These are phyloP conservation scores for Hypoxylon sp. DNA, from an alignment of 2,329 filamentous ascomycete genomes.

Conservation along the genomic window DNA sequence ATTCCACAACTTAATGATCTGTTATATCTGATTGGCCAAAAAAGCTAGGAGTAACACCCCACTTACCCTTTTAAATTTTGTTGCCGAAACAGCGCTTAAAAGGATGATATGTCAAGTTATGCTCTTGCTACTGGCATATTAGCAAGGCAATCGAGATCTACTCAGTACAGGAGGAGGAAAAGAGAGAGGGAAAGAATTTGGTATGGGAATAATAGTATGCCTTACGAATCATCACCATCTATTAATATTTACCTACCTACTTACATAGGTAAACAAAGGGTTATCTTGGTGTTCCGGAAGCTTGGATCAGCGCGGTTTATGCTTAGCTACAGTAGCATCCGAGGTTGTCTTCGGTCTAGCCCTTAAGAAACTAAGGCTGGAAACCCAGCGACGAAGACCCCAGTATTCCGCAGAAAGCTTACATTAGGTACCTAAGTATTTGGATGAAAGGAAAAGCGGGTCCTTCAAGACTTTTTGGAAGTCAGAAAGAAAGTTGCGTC, in stretches of 20 bases:
- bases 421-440: no score
- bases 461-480: no score
- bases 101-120: not conserved
- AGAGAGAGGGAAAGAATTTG: not conserved
- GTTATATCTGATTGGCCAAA: no score
- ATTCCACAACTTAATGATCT: no score
- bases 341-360: not conserved
- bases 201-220: not conserved
- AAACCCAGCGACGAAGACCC: no score
- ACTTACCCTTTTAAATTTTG: no score
- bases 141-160: constrained; percentile 12
- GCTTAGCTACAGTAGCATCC: not conserved
- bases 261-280: not conserved
- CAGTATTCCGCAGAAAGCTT: no score
- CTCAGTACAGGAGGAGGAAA: not conserved
- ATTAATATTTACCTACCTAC: no score
- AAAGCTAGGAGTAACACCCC: no score
- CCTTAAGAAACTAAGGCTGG: not conserved
- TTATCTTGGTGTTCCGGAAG: not conserved
- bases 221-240: not conserved
- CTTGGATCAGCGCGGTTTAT: not conserved
- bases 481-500: no score
- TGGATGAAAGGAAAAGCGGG: no score
- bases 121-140: not conserved
- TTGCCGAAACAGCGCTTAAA: no score